Percentiles rank a stretch among this genome's conserved stretches.
phyloP scores from a whole-genome alignment of 2,329 filamentous ascomycete species.

The Fusarium sp. region DNA sequence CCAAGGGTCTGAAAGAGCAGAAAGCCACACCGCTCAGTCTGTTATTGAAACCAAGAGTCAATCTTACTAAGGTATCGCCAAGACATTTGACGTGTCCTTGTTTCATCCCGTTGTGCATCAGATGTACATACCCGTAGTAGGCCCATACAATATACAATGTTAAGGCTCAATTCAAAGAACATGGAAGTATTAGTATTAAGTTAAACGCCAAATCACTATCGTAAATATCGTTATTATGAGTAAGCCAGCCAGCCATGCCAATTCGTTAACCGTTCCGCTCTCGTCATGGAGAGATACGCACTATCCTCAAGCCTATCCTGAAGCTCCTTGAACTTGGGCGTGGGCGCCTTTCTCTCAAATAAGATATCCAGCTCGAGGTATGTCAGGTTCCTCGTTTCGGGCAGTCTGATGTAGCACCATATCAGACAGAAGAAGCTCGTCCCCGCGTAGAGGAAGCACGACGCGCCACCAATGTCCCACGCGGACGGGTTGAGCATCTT shows the following conservation, averaged over 20 bases:
- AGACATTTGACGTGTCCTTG: too few species aligned
- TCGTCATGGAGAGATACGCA: constrained; percentile 39
- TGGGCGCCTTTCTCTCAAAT: constrained; percentile 48
- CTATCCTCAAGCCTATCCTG: constrained; percentile 42
- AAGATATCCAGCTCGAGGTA: constrained; percentile 49
- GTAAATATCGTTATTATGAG: constrained; percentile 31
- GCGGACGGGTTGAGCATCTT: constrained; percentile 49
- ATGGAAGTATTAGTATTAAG: not conserved
- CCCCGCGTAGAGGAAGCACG: constrained; percentile 44
- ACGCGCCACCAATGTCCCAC: constrained; percentile 48
- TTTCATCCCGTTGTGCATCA: too few species aligned
- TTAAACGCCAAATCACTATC: not conserved
- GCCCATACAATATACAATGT: not conserved
- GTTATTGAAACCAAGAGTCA: not conserved
- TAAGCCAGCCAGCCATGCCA: constrained; percentile 48
- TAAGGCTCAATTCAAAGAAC: not conserved
- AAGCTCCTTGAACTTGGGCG: constrained; percentile 52
- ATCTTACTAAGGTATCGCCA: too few species aligned
- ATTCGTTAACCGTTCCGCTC: constrained; percentile 39
- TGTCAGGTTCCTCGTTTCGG: constrained; percentile 48
- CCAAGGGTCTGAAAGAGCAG: not conserved
- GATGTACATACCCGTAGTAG: not conserved
- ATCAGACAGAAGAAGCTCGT: constrained; percentile 41
- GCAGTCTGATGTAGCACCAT: constrained; percentile 50
- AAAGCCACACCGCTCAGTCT: not conserved